Conservation (phyloP, 202 grass and related monocot genomes). For the Zizania palustris region DNA sequence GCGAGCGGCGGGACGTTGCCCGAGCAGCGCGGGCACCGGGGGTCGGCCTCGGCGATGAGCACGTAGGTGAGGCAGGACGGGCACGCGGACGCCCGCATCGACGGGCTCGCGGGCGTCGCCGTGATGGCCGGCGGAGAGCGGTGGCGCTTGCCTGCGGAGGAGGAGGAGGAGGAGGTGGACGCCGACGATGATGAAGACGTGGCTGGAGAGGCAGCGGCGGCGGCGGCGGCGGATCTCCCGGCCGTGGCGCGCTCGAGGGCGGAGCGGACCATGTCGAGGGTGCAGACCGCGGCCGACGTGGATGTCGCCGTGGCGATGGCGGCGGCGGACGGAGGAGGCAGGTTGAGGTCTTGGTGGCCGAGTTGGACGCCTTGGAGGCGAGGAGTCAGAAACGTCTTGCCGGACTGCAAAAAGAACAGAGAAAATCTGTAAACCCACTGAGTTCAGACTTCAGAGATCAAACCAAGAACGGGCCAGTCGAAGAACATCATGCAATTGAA, state of each 20-base stretch:
- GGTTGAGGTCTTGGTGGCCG: slow-evolving; percentile 53
- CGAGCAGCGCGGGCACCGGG: slow-evolving; percentile 62
- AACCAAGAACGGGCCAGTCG: background rate
- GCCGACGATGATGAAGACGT: slow-evolving; percentile 41
- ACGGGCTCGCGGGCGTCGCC: background rate
- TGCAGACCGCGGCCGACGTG: slow-evolving; percentile 52
- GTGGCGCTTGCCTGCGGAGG: slow-evolving; percentile 47
- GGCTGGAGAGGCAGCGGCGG: background rate
- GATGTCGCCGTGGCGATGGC: background rate
- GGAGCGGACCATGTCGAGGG: slow-evolving; percentile 68
- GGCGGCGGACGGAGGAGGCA: slow-evolving; percentile 32
- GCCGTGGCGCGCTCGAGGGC: slow-evolving; percentile 58
- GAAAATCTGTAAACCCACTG: too few relatives aligned
- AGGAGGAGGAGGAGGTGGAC: slow-evolving; percentile 42
- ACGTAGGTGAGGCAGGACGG: slow-evolving; percentile 76
- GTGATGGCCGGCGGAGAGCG: slow-evolving; percentile 22
- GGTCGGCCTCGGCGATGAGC: slow-evolving; percentile 52
- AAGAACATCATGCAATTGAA: background rate
- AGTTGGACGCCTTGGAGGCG: slow-evolving; percentile 13
- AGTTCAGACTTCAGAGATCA: background rate
- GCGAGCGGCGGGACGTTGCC: slow-evolving; percentile 2
- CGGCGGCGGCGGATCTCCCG: background rate
- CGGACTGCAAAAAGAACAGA: slow-evolving; percentile 47
- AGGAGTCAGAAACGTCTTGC: slow-evolving; percentile 60
- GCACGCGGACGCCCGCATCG: slow-evolving; percentile 53